These are phyloP conservation scores for Pleurotus tuoliensis DNA, from an alignment of 768 basidiomycete species.

Conservation along the genomic window DNA sequence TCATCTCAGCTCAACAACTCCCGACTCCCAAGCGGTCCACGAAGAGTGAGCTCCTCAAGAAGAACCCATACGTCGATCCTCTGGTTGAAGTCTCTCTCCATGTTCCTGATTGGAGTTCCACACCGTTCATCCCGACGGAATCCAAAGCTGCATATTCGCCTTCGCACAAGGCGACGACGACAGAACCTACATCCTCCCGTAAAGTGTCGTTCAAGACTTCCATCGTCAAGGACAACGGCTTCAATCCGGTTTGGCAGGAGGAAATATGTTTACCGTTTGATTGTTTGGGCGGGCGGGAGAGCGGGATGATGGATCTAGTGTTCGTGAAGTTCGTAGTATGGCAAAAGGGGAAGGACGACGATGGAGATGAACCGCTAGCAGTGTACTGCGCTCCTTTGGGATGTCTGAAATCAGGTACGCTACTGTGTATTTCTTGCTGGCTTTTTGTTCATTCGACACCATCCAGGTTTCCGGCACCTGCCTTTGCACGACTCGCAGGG, in stretches of 20 bases:
- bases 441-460: not conserved
- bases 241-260: slow-evolving; percentile 90
- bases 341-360: slow-evolving; percentile 52
- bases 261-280: slow-evolving; percentile 67
- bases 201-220: slow-evolving; percentile 55
- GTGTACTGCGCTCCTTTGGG: slow-evolving; percentile 72
- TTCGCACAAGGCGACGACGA: slow-evolving; percentile 18
- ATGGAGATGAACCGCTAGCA: slow-evolving; percentile 64
- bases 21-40: slow-evolving; percentile 64
- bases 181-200: slow-evolving; percentile 30
- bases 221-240: slow-evolving; percentile 80
- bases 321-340: slow-evolving; percentile 80
- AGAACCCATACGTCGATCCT: slow-evolving; percentile 59
- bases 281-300: slow-evolving; percentile 65
- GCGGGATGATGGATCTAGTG: slow-evolving; percentile 73
- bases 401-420: slow-evolving; percentile 65
- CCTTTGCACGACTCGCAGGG: slow-evolving; percentile 87
- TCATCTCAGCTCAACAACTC: slow-evolving; percentile 88
- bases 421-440: not conserved
- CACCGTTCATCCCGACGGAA: slow-evolving; percentile 22
- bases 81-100: slow-evolving; percentile 80
- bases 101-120: slow-evolving; percentile 63
- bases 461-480: slow-evolving; percentile 80
- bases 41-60: slow-evolving; percentile 53
- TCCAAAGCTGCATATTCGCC: slow-evolving; percentile 16